Evolutionary conservation across 129 eudicot genomes (phyloP).

Genomic region (Artemisia argyi): DNA sequence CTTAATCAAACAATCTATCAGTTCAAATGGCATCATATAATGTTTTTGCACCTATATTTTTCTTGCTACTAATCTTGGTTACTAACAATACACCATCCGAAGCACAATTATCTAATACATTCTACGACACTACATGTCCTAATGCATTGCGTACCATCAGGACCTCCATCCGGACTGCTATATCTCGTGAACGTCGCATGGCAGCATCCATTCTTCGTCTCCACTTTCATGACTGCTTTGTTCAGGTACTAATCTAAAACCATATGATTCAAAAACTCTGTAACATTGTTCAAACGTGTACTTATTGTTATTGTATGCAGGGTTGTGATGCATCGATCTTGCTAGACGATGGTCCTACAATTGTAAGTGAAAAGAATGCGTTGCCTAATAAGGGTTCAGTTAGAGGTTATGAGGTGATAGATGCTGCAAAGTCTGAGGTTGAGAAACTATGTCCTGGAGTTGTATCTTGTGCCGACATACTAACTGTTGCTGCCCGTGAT

Average conservation of each 20-base stretch:
- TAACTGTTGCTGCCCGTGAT: slow-evolving; percentile 62
- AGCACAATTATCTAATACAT: slow-evolving; percentile 33
- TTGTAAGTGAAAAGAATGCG: not conserved
- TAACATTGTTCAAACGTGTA: too few species aligned
- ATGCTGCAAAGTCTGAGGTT: slow-evolving; percentile 38
- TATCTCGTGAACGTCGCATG: slow-evolving; percentile 37
- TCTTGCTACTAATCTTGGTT: slow-evolving; percentile 21
- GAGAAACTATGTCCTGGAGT: slow-evolving; percentile 53
- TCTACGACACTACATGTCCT: slow-evolving; percentile 29
- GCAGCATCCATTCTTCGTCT: slow-evolving; percentile 35
- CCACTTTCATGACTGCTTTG: slow-evolving; percentile 37
- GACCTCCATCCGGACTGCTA: slow-evolving; percentile 30
- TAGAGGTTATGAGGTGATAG: slow-evolving; percentile 43
- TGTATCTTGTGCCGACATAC: slow-evolving; percentile 66
- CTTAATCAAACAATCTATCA: not conserved
- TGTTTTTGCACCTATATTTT: not conserved
- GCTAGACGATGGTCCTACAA: not conserved
- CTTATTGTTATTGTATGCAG: not conserved
- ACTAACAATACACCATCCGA: not conserved
- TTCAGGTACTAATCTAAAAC: slow-evolving; percentile 27
- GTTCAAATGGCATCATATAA: not conserved
- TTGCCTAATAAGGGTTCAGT: slow-evolving; percentile 34
- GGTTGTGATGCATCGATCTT: slow-evolving; percentile 10
- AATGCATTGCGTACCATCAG: slow-evolving; percentile 30
- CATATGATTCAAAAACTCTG: too few species aligned